phyloP scores from a whole-genome alignment of 129 eudicot species.

The Glebionis coronaria region DNA sequence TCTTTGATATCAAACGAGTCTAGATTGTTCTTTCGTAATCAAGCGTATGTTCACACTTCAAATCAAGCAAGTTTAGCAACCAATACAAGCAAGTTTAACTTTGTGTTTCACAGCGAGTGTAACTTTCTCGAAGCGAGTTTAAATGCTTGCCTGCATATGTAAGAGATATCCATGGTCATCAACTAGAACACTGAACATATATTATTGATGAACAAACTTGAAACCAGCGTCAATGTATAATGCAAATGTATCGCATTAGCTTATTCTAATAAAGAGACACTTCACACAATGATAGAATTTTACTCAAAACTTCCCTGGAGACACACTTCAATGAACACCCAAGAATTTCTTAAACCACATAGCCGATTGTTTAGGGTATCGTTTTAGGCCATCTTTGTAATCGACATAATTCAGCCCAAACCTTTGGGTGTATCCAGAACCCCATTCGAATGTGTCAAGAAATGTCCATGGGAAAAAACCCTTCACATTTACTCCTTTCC shows the following conservation, averaged over 20 bases:
- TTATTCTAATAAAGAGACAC: not conserved
- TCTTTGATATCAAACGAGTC: too few species aligned
- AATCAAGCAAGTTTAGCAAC: too few species aligned
- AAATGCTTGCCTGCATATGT: too few species aligned
- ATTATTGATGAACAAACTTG: not conserved
- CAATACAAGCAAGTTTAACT: too few species aligned
- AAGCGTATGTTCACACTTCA: too few species aligned
- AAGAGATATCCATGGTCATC: not conserved
- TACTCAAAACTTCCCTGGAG: not conserved
- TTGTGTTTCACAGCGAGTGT: too few species aligned
- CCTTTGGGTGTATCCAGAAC: slow-evolving; percentile 23
- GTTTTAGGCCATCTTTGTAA: slow-evolving; percentile 24
- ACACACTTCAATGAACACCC: slow-evolving; percentile 3
- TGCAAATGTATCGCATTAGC: not conserved
- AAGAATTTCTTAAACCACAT: slow-evolving; percentile 29
- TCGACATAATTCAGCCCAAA: slow-evolving; percentile 43
- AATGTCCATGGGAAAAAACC: slow-evolving; percentile 41
- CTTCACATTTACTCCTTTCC: slow-evolving; percentile 33
- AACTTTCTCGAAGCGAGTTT: too few species aligned
- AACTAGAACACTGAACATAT: not conserved
- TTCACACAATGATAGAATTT: not conserved
- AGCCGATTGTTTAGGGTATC: too few species aligned
- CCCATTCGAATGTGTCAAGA: slow-evolving; percentile 47
- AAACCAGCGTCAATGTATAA: not conserved
- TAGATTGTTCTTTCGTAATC: too few species aligned